phyloP scores from a whole-genome alignment of 805 yeast species.

The Teunomyces panamensis region DNA sequence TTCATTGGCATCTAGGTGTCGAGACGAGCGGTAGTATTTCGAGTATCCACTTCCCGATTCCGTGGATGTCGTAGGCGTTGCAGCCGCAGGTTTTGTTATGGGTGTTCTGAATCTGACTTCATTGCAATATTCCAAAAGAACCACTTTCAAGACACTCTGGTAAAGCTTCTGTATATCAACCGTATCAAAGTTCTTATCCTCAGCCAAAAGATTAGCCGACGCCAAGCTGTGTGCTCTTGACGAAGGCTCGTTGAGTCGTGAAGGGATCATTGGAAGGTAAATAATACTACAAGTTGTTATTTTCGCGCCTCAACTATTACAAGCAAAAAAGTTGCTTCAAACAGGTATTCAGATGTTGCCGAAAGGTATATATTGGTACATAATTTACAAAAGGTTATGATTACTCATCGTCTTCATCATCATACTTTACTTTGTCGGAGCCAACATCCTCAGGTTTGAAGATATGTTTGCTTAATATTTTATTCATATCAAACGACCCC shows the following conservation, averaged over 20 bases:
- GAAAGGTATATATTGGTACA: background rate
- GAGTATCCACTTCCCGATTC: constrained; percentile 4
- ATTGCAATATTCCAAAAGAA: constrained; percentile 57
- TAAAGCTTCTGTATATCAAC: constrained; percentile 38
- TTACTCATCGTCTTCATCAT: constrained; percentile 7
- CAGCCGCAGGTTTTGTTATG: constrained; percentile 5
- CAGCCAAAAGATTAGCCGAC: constrained; percentile 16
- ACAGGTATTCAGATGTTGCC: background rate
- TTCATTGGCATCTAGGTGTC: constrained; percentile 14
- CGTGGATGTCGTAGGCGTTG: background rate
- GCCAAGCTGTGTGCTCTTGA: constrained; percentile 23
- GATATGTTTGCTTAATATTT: constrained; percentile 51
- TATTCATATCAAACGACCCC: constrained; percentile 59
- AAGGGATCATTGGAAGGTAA: background rate
- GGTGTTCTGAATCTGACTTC: constrained; percentile 60
- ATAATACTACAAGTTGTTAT: background rate
- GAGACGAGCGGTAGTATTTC: constrained; percentile 10
- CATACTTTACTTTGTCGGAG: background rate
- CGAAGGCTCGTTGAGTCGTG: background rate
- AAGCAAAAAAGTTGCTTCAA: background rate
- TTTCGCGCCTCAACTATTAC: background rate
- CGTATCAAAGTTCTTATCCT: constrained; percentile 11
- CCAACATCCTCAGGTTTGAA: constrained; percentile 31
- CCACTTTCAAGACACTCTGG: constrained; percentile 49
- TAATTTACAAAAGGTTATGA: background rate